Percentiles rank a stretch among this genome's conserved stretches.
phyloP scores from a whole-genome alignment of 2,329 filamentous ascomycete genomes.

The Hysterium pulicare region DNA sequence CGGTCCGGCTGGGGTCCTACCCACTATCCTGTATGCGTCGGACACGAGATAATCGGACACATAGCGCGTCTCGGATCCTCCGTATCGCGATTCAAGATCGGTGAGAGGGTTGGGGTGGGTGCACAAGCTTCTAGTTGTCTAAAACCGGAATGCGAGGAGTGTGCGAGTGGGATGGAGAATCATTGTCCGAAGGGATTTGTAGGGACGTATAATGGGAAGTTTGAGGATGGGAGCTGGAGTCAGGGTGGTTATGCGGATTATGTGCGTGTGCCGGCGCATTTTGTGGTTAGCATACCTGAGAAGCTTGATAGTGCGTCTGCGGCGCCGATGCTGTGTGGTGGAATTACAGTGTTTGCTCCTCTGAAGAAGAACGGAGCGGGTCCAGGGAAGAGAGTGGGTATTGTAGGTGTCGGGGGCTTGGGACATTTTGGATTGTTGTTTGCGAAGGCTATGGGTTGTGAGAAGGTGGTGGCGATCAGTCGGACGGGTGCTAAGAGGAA shows the following conservation, averaged over 20 bases:
- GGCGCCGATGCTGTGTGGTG: conserved; percentile 73
- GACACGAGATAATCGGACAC: conserved; percentile 42
- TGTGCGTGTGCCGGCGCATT: conserved; percentile 55
- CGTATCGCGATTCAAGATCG: conserved; percentile 50
- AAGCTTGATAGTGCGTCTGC: conserved; percentile 48
- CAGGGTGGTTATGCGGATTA: conserved; percentile 63
- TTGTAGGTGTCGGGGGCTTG: conserved; percentile 70
- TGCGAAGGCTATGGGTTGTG: conserved; percentile 64
- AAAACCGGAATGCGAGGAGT: conserved; percentile 51
- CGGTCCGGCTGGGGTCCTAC: conserved; percentile 44
- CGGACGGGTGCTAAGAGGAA: conserved; percentile 54
- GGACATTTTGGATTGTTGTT: conserved; percentile 72
- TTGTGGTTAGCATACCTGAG: conserved; percentile 57
- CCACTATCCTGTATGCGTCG: conserved; percentile 42
- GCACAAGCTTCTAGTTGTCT: conserved; percentile 50
- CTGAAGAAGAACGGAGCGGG: conserved; percentile 65
- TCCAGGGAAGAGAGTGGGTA: conserved; percentile 66
- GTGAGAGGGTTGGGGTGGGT: conserved; percentile 58
- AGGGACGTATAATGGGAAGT: conserved; percentile 59
- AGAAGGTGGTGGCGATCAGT: conserved; percentile 60
- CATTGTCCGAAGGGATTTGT: conserved; percentile 45
- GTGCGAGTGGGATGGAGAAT: conserved; percentile 40
- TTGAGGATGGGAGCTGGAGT: conserved; percentile 57
- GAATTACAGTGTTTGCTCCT: conserved; percentile 70
- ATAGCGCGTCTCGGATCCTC: conserved; percentile 35